Base-by-base conservation (phyloP, 768 basidiomycete genomes). In the Pleurotus cornucopiae region DNA sequence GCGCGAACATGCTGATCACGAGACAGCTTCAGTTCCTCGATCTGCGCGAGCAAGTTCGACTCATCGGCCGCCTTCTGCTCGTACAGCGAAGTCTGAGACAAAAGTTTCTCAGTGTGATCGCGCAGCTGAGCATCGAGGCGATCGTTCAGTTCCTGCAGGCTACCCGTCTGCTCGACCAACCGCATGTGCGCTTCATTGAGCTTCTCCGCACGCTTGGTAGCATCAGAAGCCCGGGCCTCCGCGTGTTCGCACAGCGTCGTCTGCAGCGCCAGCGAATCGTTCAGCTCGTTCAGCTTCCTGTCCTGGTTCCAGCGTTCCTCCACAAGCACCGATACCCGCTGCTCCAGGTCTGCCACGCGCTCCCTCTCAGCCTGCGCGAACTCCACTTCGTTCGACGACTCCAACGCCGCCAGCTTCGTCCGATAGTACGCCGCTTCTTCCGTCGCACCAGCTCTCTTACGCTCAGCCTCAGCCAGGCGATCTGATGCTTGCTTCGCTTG, bases 371-470 rank as follows among this genome's bases (percentile, higher is more conserved):
- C 66, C 25, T 85, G 85, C 30, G 76, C 71, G 2, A 84, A 64
- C 34, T 96, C 94, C 5, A 72, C 65, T 7, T 86, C 80, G 14
- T 84, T 81, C 44, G 81, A 77, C 1, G 81, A 72, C 67, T 98
- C 97, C 49, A 92, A 71, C 0, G 96, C 94, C 2, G 85, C 81
- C n/a, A 96, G 75, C 72, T 98, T 98, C 46, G 95, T 91, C 49
- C 95, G 91, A 67, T 94, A 97, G 73, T 89, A 98, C 1, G 94
- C 92, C 2, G 95, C 90, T 71, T 99, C 97, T 69, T 98, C 92
- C 6, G 90, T 72, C 1, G 97, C 97, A 43, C 82, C 86, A 5
- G 78, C 69, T 59, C 88, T 87, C 60, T 85, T 71, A 49, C 89
- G 83, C 60, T 95, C 92, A 0, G 91, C 88, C 52, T 93, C 89